Evolutionary conservation across 495 filamentous ascomycete genomes (phyloP), one percentile per base, ranked within the genome.

Genomic region (Penicillium psychrofluorescens): DNA sequence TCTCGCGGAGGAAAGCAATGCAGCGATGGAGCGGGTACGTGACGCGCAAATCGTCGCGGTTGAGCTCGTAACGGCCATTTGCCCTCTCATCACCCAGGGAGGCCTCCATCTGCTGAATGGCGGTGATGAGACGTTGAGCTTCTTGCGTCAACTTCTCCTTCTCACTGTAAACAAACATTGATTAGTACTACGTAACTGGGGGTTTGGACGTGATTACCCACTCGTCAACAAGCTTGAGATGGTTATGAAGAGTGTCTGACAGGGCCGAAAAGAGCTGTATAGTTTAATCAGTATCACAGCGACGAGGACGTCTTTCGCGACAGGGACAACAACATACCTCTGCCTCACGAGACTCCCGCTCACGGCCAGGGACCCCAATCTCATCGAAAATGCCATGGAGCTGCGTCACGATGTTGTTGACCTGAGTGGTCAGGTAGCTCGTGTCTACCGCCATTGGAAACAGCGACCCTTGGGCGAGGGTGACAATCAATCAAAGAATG

Each of bases 371-470:
- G 35, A 99, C 82, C 31, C 92, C 92, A 53, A 99, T 96, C 50
- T 97, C 91, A 64, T 97, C 92, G 56, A 94, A 99, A 38, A 96
- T 76, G 35, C 84, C 85, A 68, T 96, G 90, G 36, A 99, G 75
- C 66, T 95, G 86, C 58, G 77, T 76, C 53, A 95, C 85, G 57
- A 95, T 96, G 51, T 80, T 90, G 53, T 87, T 87, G 63, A 96
- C 87, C 77, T 96, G 90, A 58, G 90, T 87, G 55, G 88, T 84
- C 61, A 96, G 71, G 59, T 94, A 91, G 60, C 84, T 84, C 38
- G 89, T 88, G 67, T 96, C 88, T 79, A 95, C 92, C 33, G 65
- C 61, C 90, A 95, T 96, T 22, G 30, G 41, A 48, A 47, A 15
- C 38, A 27, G 22, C 22, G 32, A 33, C 38, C 45, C 47, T 45